phyloP scores from a whole-genome alignment of 2,329 filamentous ascomycete genomes.

The Paecilomyces variotii region DNA sequence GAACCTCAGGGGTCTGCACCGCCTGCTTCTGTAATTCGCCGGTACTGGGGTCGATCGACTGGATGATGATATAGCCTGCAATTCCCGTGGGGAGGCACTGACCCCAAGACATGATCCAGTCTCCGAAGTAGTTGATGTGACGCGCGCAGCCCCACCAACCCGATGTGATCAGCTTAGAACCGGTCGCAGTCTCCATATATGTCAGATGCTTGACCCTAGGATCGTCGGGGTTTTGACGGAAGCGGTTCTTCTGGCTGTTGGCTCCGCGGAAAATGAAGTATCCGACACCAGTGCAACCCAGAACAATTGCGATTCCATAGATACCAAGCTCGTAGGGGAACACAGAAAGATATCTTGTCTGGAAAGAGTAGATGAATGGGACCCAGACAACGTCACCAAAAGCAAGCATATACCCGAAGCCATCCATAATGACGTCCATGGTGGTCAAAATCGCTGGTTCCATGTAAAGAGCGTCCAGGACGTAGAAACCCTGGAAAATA shows the following conservation, averaged over 20 bases:
- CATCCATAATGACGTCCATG: constrained; percentile 88
- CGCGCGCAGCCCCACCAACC: constrained; percentile 92
- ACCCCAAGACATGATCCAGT: constrained; percentile 90
- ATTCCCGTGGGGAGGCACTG: constrained; percentile 81
- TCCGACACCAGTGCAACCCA: constrained; percentile 61
- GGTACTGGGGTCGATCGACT: constrained; percentile 40
- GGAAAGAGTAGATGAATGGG: constrained; percentile 78
- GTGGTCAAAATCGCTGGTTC: constrained; percentile 85
- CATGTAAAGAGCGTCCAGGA: constrained; percentile 77
- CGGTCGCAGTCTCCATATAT: constrained; percentile 76
- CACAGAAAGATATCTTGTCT: constrained; percentile 74
- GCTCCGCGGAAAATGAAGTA: constrained; percentile 89
- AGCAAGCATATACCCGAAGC: constrained; percentile 89
- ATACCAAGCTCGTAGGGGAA: constrained; percentile 74
- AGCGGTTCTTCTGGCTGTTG: constrained; percentile 91
- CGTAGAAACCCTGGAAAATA: constrained; percentile 70
- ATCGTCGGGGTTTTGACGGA: constrained; percentile 79
- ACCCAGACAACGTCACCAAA: constrained; percentile 93
- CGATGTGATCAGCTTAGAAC: constrained; percentile 70
- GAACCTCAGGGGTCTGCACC: constrained; percentile 63
- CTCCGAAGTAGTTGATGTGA: constrained; percentile 93
- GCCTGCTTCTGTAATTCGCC: constrained; percentile 62
- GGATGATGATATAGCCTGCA: constrained; percentile 67
- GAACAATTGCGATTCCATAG: constrained; percentile 55
- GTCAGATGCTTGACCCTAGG: constrained; percentile 70